Evolutionary conservation across 2,329 filamentous ascomycete genomes (phyloP), one percentile per base, ranked within the genome.

Genomic region (Penicillium sp.): DNA sequence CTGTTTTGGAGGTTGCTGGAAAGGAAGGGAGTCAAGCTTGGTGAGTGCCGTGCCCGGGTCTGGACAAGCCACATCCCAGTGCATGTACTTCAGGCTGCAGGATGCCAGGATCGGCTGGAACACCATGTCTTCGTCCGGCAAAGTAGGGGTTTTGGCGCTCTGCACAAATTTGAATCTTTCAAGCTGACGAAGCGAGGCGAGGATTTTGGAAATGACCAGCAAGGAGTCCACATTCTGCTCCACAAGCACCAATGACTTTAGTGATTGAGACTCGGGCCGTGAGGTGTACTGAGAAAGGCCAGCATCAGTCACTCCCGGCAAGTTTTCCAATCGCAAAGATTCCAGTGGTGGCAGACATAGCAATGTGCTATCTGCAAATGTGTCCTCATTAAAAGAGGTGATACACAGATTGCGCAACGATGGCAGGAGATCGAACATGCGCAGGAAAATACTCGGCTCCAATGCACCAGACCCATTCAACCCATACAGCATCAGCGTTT

Each of bases 331-430:
- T 3, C 78, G 70, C 9, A 81, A 64, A 0, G 75, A 78, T 23
- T 67, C 63, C 9, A 81, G 56, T 2, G 71, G 42, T 1, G 77
- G 76, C 9, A 81, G 59, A 20, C 76, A 70, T 18, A 76, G 66
- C 21, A 82, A 58, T 2, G 76, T 74, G 28, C 69, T 64, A 51
- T 80, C 74, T 13, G 75, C 72, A 48, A 81, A 81, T 31, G 78
- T 75, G 23, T 72, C 64, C 10, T 68, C 64, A 41, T 74, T 65
- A 26, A 81, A 73, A 28, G 70, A 71, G n/a, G 75, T 74, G 18
- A 81, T 62, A 33, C 73, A 74, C 7, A 81, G 67, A 51, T 80
- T 67, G 26, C 69, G 69, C 28, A 82, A 58, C 1, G 67, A 65
- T 0, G 76, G 76, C n/a, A 80, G 59, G 16, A 72, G 67, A 36